Conservation (phyloP, 306 rosid species). For the Trifolium repens region DNA sequence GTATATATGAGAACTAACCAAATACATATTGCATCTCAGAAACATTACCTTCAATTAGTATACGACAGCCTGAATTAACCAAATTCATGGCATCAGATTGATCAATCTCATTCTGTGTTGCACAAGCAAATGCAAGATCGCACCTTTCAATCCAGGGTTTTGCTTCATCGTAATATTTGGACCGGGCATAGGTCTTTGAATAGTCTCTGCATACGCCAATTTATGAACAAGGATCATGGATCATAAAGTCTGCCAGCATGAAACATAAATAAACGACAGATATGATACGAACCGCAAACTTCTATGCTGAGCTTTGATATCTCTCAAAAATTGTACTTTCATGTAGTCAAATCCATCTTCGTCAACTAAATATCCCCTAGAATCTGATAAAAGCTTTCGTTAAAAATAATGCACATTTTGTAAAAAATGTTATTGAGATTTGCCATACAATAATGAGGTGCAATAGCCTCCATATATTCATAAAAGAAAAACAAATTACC, state of each 20-base stretch:
- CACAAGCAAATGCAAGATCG: conserved; percentile 96
- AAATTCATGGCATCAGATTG: conserved; percentile 88
- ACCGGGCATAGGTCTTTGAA: conserved; percentile 94
- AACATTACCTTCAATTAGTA: conserved; percentile 87
- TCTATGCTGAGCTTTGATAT: conserved; percentile 89
- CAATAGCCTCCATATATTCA: conserved; percentile 31
- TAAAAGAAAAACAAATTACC: conserved; percentile 57
- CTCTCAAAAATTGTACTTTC: conserved; percentile 89
- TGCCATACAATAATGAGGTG: conserved; percentile 21
- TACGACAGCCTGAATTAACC: conserved; percentile 88
- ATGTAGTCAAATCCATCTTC: conserved; percentile 96
- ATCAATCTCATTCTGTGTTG: conserved; percentile 92
- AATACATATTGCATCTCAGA: conserved; percentile 19
- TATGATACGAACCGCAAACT: conserved; percentile 74
- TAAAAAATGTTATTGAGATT: conserved; percentile 29
- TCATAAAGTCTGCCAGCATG: conserved; percentile 40
- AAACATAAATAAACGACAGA: conserved; percentile 23
- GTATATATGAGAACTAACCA: conserved; percentile 8
- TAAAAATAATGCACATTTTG: conserved; percentile 28
- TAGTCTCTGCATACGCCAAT: conserved; percentile 75
- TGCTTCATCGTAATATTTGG: conserved; percentile 94
- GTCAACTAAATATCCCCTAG: conserved; percentile 93
- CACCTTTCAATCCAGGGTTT: conserved; percentile 98
- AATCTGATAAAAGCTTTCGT: conserved; percentile 64
- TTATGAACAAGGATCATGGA: conserved; percentile 40